Base-by-base conservation (phyloP, 2,329 filamentous ascomycete genomes). In the Colletotrichum zoysiae region DNA sequence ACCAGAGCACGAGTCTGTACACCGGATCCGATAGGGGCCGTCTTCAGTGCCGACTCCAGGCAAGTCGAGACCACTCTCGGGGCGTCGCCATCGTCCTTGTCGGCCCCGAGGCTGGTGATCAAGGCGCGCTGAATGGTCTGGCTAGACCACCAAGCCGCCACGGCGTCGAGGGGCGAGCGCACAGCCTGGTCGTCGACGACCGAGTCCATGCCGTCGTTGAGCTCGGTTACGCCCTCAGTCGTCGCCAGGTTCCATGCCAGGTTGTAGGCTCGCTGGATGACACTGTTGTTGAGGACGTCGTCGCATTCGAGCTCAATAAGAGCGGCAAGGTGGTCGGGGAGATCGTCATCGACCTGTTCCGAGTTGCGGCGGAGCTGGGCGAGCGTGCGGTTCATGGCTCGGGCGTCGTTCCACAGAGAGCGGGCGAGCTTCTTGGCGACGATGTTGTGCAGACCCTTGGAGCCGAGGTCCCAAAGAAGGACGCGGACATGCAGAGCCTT, bases 401-500 rank as follows among this genome's bases (percentile, higher is more conserved):
- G 90, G 5, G 95, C 95, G 71, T 93, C 89, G 66, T 93, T 91
- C 95, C 95, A 98, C 78, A 92, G 92, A 71, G 89, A 88, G 69
- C 91, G 86, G 30, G 95, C 93, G 71, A 97, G 81, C 77, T 91
- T 92, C 42, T 91, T 89, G 38, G 93, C 94, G 71, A 95, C 82
- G 23, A 89, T 84, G 75, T 95, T 91, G 74, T 91, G 88, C 61
- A 93, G 87, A 9, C 89, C 90, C 40, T 88, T 86, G 74, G 91
- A 89, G 48, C 92, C 90, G 11, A 90, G 78, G 75, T 94, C 92
- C 93, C 94, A 97, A 50, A 97, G 86, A 44, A 98, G 87, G 56
- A 98, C 89, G n/a, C 95, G 93, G 72, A 97, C 92, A 78, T 98
- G 95, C 48, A 98, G 85, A 1, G 95, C 93, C 81, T 97, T 97